Evolutionary conservation across 345 rosid species (phyloP), one percentile per base, ranked within the genome.

Genomic region (Syzygium aromaticum): DNA sequence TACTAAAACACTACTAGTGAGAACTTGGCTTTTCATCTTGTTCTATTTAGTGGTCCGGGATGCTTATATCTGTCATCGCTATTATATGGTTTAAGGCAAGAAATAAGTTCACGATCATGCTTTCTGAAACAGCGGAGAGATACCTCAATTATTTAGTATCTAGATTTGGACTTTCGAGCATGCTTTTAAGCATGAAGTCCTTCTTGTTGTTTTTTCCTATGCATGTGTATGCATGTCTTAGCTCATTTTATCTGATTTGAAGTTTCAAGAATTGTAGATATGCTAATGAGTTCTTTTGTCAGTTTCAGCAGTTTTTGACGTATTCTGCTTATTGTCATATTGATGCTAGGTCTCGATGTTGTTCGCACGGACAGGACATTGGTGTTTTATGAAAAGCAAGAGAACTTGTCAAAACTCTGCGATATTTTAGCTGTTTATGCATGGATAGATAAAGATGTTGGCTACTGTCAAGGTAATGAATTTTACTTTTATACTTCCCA

Each of bases 401-500:
- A 95, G 87, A 93, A 98, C 91, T 89, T 98, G 91, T 94, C 99
- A 23, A 98, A 93, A 92, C 98, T 96, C 85, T 95, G 98, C 99
- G 99, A 98, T 91, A 92, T 98, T 91, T 94, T 98, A 19, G 94
- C 98, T 89, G 97, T 96, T 89, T 98, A 98, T 91, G 97, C 99
- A 33, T 95, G 99, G 98, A 91, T 98, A 83, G 99, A 96, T 90
- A 94, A 90, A 40, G 99, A 98, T 89, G 97, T 98, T 43, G 99
- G 99, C 85, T 98, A 98, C 88, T 95, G 99, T 92, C 99, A 98
- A 95, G 99, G 99, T 97, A 85, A 11, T 63, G 22, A 64, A 73
- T 77, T 43, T 80, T 84, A 40, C 64, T 84, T 22, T 33, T 54
- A 43, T 84, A 17, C 61, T 40, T 84, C 86, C n/a, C 38, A 38